Conservation (phyloP, 2,329 filamentous ascomycete genomes). For the Pseudogymnoascus sp. region DNA sequence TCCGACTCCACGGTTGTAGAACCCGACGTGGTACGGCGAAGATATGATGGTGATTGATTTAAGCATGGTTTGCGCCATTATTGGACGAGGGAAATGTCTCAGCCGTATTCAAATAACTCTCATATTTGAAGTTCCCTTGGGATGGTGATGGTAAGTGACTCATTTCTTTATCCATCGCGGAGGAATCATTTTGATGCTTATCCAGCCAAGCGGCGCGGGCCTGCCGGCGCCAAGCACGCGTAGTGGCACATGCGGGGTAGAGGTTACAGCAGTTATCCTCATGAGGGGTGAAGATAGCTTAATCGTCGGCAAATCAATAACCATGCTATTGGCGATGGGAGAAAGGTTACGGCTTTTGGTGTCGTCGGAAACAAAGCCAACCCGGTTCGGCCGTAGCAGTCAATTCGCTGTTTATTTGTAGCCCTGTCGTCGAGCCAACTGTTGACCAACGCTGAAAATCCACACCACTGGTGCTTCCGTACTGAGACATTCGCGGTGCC, state of each 20-base stretch:
- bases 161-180: neutral
- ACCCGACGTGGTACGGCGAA: slow-evolving; percentile 34
- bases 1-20: slow-evolving; percentile 30
- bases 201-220: neutral
- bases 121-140: neutral
- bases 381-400: neutral
- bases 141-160: neutral
- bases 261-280: neutral
- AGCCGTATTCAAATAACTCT: neutral
- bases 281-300: neutral
- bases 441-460: neutral
- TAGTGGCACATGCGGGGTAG: neutral
- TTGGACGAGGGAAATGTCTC: neutral
- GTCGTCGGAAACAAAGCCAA: neutral
- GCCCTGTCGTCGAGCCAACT: neutral
- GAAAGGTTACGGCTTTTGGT: neutral
- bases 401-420: neutral
- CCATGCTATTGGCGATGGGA: neutral
- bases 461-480: neutral
- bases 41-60: slow-evolving; percentile 30
- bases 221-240: neutral
- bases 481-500: neutral
- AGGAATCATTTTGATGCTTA: neutral
- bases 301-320: neutral
- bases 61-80: neutral